Base-by-base conservation (phyloP, 1,139 yeast species). In the Hyphopichia fennica region DNA sequence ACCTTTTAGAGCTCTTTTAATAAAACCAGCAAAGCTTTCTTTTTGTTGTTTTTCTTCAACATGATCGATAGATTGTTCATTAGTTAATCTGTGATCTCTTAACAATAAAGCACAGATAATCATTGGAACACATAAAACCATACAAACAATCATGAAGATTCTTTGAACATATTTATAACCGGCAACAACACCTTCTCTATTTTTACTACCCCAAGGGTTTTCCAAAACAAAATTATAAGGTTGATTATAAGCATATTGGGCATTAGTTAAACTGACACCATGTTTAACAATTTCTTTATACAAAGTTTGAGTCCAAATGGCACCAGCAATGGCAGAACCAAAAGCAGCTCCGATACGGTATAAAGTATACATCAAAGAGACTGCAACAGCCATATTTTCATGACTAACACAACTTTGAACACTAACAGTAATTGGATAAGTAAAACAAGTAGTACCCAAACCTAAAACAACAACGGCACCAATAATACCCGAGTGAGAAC, bases 381-480 rank as follows among this genome's bases (percentile, higher is more conserved):
- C 60, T 25, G 66, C 57, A 41, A 63, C 60, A 1, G 74, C 72
- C 68, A 69, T 63, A 50, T 65, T 60, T 49, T 67, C 73, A 49
- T 69, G 75, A 41, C 51, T 56, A 31, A 64, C 63, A 47, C 65
- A 57, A n/a, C 65, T 48, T 52, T 65, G 69, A 46, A 65, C 58
- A 16, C 65, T 54, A 25, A 67, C 69, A 42, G 55, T 61, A 38
- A 65, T 54, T 23, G 70, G 63, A 48, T 67, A 66, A 15, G 69
- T 50, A 51, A 69, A 66, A 54, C 69, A 67, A 13, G 64, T 61
- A 19, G 70, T 63, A 47, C 73, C 74, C 37, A 67, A 55, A 42
- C 75, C 75, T 49, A 67, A 42, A 22, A 69, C 48, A 39, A 60
- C 52, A 40, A 58, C 48, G 38, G 63, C 71, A 23, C 65, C 73